phyloP scores from a whole-genome alignment of 495 filamentous ascomycete genomes.

The Choiromyces venosus region DNA sequence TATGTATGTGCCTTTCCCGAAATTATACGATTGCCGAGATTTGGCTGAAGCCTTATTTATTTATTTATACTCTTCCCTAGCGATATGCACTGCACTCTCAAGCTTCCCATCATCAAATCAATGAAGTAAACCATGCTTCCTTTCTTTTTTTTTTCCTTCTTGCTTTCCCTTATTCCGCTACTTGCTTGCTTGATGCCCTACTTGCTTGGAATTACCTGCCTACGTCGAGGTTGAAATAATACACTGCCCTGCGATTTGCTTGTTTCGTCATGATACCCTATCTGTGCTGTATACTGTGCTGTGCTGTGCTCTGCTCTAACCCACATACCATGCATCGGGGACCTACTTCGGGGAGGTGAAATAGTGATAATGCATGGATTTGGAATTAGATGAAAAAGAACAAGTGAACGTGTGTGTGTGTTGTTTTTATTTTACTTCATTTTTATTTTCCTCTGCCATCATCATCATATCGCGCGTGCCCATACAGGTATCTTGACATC shows the following conservation, averaged over 20 bases:
- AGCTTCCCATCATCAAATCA: neutral
- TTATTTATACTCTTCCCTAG: neutral
- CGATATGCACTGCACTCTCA: neutral
- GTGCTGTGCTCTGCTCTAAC: neutral
- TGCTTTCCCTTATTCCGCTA: neutral
- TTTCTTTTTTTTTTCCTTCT: neutral
- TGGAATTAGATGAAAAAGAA: neutral
- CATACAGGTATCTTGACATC: neutral
- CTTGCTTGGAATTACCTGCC: neutral
- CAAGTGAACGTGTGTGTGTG: neutral
- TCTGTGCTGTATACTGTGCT: neutral
- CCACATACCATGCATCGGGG: neutral
- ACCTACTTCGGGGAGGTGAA: neutral
- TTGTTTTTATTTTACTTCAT: neutral
- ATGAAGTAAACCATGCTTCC: neutral
- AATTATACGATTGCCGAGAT: conserved; percentile 4
- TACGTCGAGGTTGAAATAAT: neutral
- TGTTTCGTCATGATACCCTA: neutral
- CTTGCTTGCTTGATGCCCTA: neutral
- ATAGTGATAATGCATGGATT: neutral
- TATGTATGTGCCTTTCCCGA: conserved; percentile 3
- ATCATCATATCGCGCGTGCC: neutral
- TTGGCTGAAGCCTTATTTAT: neutral
- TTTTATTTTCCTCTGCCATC: neutral
- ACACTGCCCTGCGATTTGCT: neutral